Base-by-base conservation (phyloP, 2,329 filamentous ascomycete genomes). In the Fusarium sambucinum region DNA sequence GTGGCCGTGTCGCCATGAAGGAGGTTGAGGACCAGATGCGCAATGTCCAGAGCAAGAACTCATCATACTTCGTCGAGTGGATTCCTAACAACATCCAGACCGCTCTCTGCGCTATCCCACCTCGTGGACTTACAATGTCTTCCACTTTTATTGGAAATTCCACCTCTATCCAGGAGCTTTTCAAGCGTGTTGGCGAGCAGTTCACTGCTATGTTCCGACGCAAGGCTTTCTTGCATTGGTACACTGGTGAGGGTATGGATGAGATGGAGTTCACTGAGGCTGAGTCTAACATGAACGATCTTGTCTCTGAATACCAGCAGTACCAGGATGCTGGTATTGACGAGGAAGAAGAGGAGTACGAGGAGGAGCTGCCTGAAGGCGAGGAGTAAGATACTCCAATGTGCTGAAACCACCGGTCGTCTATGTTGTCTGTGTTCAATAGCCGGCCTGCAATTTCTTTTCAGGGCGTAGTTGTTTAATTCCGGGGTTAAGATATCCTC, bases 151-250 rank as follows among this genome's bases (percentile, higher is more conserved):
- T 99, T 75, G 96, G 96, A 80, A 99, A 99, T 91, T 97, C 94
- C 72, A 99, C 96, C 77, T 96, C 95, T 74, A 99, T 99, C 85
- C 96, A 99, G 89, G 96, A 99, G 87, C 92, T 99, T 77, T 99
- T 99, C 92, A 98, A 99, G 93, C 95, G 96, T 90, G 87, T 99
- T 77, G 96, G 96, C 80, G 96, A 99, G 84, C 96, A 99, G 87
- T 99, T 99, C 90, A 94, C 92, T 85, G 96, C 94, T 81, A 99
- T 99, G 96, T 99, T 99, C 92, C 90, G 96, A 86, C 94, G 96
- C 86, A 99, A 98, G 92, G 96, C 96, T 90, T 99, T 99, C 94
- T 93, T 99, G 90, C 96, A 98, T 88, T 99, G 96, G 96, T 99
- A 99, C 87, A 99, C 96, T 90, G 94, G 94, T 80, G 96, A 99